Evolutionary conservation across 306 rosid species (phyloP), one percentile per base, ranked within the genome.

Genomic region (Gleditsia sinensis): DNA sequence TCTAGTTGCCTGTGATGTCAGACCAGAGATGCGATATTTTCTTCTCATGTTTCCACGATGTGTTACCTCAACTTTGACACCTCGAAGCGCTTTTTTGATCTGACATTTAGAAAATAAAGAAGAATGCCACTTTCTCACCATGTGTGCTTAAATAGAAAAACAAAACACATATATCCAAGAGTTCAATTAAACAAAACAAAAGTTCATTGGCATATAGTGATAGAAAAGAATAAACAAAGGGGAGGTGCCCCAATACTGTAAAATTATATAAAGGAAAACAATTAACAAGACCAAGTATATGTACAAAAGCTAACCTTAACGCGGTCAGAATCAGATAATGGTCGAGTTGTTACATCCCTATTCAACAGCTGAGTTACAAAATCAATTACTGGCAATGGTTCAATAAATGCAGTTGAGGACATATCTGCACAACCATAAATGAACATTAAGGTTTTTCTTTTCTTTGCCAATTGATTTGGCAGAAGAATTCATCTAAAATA

Each of bases 341-440:
- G 96, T 9, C 99, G 82, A 11, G 86, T 5, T 1, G 89, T 74
- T 17, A 95, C 93, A 76, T 95, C 99, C 58, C 96, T 88, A 43
- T 83, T 88, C 66, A 95, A 90, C 62, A 95, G 90, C 79, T 95
- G 90, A 1, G 84, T 77, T 0, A 95, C 98, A 20, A 95, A 95
- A 0, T 95, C 98, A 8, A 90, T 92, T n/a, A 95, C 98, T 0
- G 98, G 98, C 83, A 95, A 66, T 2, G 99, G 97, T 86, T 95
- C 99, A 23, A 95, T 88, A 69, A 95, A 95, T 0, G 99, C 99
- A 3, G 97, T 92, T 20, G 99, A 95, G 0, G 99, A 95, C 99
- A 95, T 95, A 57, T 95, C 99, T 95, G 92, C 75, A 82, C 20
- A 50, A n/a, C 39, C 39, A 66, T 7, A 9, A 9, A 16, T 6